phyloP scores from a whole-genome alignment of 2,329 filamentous ascomycete genomes.

The Rutstroemia sp. region DNA sequence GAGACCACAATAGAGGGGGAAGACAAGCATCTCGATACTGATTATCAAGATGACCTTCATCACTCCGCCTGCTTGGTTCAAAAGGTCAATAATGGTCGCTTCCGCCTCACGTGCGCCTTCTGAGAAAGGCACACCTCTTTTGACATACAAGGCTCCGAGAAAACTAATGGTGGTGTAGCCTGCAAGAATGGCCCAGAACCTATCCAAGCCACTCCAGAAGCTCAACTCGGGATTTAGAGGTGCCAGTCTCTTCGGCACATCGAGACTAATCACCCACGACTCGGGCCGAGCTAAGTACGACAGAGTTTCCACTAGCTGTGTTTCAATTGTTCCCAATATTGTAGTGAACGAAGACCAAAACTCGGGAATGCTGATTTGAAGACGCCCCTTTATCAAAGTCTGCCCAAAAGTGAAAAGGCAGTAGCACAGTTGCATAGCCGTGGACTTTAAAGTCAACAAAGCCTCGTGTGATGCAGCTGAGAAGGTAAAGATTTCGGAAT shows the following conservation, averaged over 20 bases:
- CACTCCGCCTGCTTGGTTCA: slow-evolving; percentile 92
- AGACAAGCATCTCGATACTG: slow-evolving; percentile 97
- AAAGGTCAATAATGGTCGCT: slow-evolving; percentile 68
- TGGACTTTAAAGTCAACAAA: slow-evolving; percentile 50
- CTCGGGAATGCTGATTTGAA: too few relatives aligned
- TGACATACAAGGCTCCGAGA: slow-evolving; percentile 72
- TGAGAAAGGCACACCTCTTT: slow-evolving; percentile 61
- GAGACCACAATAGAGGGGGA: slow-evolving; percentile 90
- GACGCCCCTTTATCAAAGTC: too few relatives aligned
- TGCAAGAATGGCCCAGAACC: slow-evolving; percentile 64
- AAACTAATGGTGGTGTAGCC: slow-evolving; percentile 76
- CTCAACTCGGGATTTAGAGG: slow-evolving; percentile 49
- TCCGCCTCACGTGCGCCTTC: slow-evolving; percentile 56
- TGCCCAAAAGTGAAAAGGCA: too few relatives aligned
- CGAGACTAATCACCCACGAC: slow-evolving; percentile 53
- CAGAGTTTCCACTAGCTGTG: too few relatives aligned
- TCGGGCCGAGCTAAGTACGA: slow-evolving; percentile 35
- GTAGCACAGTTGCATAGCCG: too few relatives aligned
- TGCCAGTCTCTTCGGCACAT: slow-evolving; percentile 32
- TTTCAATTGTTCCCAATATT: neutral
- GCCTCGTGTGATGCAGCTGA: slow-evolving; percentile 70
- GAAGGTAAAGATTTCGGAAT: slow-evolving; percentile 65
- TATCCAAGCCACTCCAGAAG: slow-evolving; percentile 59
- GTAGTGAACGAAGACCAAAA: too few relatives aligned
- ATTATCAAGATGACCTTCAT: slow-evolving; percentile 98